Base-by-base conservation (phyloP, 1,139 yeast species). In the Protomyces inouyei region DNA sequence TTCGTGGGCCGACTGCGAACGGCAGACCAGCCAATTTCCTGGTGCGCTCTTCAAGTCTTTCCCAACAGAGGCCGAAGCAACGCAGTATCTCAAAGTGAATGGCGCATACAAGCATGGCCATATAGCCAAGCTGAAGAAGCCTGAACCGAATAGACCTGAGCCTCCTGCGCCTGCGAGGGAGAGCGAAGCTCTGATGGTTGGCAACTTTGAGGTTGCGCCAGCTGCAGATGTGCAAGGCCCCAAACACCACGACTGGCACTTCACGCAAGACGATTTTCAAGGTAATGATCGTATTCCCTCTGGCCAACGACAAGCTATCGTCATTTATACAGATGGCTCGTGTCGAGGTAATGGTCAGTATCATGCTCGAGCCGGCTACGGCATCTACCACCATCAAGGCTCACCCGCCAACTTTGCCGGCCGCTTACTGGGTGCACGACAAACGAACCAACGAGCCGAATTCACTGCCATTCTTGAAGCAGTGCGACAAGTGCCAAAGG, bases 381-480 rank as follows among this genome's bases (percentile, higher is more conserved):
- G 96, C 18, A 88, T 87, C 0, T 88, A 77, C 72, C 89, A 82
- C 72, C 92, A 90, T 0, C 74, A 71, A 0, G 73, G 73, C 23
- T 88, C 86, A 71, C 67, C 77, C 2, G 76, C 86, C 54, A 87
- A 87, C 72, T 76, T 79, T 2, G 78, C 84, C 0, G 82, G 77
- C 35, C 83, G 85, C 0, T 76, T 86, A 40, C 61, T 61, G 1
- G 77, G 76, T 0, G 80, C 76, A 1, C 75, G 74, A 5, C 88
- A 85, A 52, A 90, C 96, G 0, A 92, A 90, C 71, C 92, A 88
- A 70, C 77, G 91, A 55, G 95, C 95, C 1, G 97, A 92, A 73
- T 78, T 91, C 23, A 73, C 77, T 21, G 97, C 95, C 0, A 78
- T 88, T 28, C 73, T 76, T 5, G 79, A 79, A 55, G 95, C 95